A percentile compares a stretch with the other conserved stretches of the same genome.
Evolutionary conservation across 176 grass and related monocot species (phyloP).

Genomic region (Carex pumila): DNA sequence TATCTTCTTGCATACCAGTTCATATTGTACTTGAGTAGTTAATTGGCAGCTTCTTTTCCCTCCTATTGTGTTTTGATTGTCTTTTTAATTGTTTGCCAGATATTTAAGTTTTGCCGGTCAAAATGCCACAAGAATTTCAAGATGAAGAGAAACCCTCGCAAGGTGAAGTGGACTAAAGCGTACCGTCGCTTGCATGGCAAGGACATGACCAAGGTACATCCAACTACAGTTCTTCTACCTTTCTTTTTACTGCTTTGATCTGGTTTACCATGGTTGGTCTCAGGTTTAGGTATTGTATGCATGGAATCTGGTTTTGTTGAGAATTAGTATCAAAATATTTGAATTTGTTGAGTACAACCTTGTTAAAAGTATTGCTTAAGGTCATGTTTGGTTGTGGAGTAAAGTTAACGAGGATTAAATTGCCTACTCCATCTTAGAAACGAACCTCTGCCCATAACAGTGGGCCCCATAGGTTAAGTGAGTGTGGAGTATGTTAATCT

Average conservation of each 20-base stretch:
- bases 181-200: conserved; percentile 75
- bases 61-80: background rate
- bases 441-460: no score
- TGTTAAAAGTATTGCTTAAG: background rate
- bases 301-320: background rate
- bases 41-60: background rate
- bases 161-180: conserved; percentile 96
- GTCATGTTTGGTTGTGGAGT: no score
- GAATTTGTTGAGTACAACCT: background rate
- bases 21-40: background rate
- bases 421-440: no score
- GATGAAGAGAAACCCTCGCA: conserved; percentile 99
- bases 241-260: background rate
- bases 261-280: background rate
- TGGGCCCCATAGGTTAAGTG: no score
- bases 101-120: conserved; percentile 87
- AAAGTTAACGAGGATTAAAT: no score
- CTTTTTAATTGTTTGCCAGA: conserved; percentile 23
- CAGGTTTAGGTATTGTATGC: background rate
- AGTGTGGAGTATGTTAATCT: no score
- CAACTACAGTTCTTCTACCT: background rate
- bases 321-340: background rate
- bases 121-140: conserved; percentile 99
- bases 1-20: background rate
- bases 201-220: conserved; percentile 79